A percentile compares a stretch with the other conserved stretches of the same genome.
phyloP scores from a whole-genome alignment of 2,329 filamentous ascomycete genomes.

The Alternaria postmessia region DNA sequence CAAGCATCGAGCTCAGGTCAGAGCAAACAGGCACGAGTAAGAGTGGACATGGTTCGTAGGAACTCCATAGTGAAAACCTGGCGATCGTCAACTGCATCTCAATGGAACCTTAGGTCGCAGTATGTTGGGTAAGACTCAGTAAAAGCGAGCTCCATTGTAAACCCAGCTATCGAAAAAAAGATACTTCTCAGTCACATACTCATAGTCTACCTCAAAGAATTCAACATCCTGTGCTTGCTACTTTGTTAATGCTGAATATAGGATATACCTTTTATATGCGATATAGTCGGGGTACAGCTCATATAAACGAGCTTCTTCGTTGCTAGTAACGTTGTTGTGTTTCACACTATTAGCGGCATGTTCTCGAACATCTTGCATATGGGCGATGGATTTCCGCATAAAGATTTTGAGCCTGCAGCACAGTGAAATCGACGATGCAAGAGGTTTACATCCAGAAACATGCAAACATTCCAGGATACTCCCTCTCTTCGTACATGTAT shows the following conservation, averaged over 20 bases:
- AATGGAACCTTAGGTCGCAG: background rate
- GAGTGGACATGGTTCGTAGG: background rate
- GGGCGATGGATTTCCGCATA: background rate
- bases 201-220: background rate
- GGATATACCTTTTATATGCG: background rate
- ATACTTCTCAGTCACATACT: too few species aligned
- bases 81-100: background rate
- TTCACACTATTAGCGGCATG: background rate
- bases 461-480: background rate
- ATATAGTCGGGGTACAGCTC: background rate
- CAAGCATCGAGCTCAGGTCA: background rate
- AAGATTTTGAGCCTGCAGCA: background rate
- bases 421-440: background rate
- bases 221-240: background rate
- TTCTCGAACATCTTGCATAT: background rate
- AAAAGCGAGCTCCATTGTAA: too few species aligned
- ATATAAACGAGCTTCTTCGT: background rate
- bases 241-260: background rate
- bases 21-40: background rate
- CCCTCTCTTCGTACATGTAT: background rate
- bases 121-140: too few species aligned
- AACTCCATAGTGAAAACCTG: background rate
- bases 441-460: background rate
- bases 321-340: background rate
- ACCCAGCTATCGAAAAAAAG: too few species aligned